Evolutionary conservation across 192 early-diverging fungal genomes (phyloP).

Genomic region (Ramicandelaber brevisporus): DNA sequence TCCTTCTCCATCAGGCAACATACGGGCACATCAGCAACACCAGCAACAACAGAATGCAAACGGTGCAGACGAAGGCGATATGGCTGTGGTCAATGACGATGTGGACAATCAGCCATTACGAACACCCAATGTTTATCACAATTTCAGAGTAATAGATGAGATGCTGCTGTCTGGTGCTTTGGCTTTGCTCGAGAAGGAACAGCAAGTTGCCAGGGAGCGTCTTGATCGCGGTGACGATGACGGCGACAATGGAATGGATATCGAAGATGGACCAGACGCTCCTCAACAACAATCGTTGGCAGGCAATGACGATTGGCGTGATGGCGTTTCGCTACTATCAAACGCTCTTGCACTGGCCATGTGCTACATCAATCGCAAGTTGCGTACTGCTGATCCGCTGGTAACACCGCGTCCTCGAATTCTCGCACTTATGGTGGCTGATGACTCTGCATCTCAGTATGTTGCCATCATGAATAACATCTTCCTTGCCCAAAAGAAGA

Average conservation of each 20-base stretch:
- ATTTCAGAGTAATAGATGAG: conserved; percentile 14
- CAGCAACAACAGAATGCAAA: too few species aligned
- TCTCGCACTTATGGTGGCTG: conserved; percentile 60
- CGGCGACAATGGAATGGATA: conserved; percentile 5
- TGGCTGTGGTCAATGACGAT: too few species aligned
- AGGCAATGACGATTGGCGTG: conserved; percentile 2
- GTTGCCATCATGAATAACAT: conserved; percentile 96
- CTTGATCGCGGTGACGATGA: neutral
- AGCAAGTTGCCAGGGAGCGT: neutral
- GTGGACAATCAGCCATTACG: too few species aligned
- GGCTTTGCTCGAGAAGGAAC: neutral
- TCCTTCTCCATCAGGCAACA: conserved; percentile 4
- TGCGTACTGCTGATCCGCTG: conserved; percentile 1
- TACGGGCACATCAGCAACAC: conserved; percentile 5
- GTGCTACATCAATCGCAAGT: conserved; percentile 13
- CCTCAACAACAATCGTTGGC: neutral
- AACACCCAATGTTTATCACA: conserved; percentile 21
- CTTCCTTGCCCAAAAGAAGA: conserved; percentile 84
- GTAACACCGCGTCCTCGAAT: conserved; percentile 40
- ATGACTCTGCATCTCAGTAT: conserved; percentile 70
- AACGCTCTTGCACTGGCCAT: conserved; percentile 17
- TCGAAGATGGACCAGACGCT: conserved; percentile 5
- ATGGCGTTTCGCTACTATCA: conserved; percentile 10
- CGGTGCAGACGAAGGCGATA: too few species aligned
- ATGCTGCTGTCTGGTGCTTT: conserved; percentile 1